Base-by-base conservation (phyloP, 1,284 basidiomycete species). In the Rhodofomes roseus region DNA sequence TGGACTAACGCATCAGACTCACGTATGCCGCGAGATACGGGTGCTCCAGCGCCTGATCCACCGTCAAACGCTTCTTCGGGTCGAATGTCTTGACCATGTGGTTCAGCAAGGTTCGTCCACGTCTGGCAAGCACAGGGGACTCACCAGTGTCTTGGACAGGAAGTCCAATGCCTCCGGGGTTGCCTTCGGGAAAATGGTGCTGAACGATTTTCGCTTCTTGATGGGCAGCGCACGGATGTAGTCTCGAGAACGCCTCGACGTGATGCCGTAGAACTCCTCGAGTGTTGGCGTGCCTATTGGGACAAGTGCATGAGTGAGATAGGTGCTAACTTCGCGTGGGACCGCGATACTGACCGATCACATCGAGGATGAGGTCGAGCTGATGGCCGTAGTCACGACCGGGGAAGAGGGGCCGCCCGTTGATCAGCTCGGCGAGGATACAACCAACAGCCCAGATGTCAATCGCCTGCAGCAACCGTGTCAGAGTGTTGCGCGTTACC, bases 331-430 rank as follows among this genome's bases (percentile, higher is more conserved):
- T 27, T 27, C 12, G n/a, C 50, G 50, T 11, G 14, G 11, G 12
- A 51, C 34, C 20, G 29, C 53, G 57, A 60, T 6, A 55, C 59
- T 56, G 56, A 71, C 90, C 93, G 58, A 95, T 86, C n/a, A 95
- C 88, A 70, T 95, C 90, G 55, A 95, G 81, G 68, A 95, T 94
- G 61, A 95, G 80, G 52, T 87, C 84, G 23, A 95, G 84, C 70
- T 95, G 93, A 72, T 95, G 89, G 68, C 92, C 89, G 74, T 92
- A 95, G 76, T 95, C 93, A 39, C 91, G 84, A 5, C 93, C 93
- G 0, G 93, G 93, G 79, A 96, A 95, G 48, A 95, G 79, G 1
- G 93, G 90, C 59, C 86, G 83, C 0, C 89, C 87, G 37, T 79
- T 86, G 46, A 95, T 78, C 76, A 95, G 88, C 73, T 95, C 93